These are phyloP conservation scores for Crithidia acanthocephali DNA, from an alignment of 208 protist genomes.

Conservation along the genomic window DNA sequence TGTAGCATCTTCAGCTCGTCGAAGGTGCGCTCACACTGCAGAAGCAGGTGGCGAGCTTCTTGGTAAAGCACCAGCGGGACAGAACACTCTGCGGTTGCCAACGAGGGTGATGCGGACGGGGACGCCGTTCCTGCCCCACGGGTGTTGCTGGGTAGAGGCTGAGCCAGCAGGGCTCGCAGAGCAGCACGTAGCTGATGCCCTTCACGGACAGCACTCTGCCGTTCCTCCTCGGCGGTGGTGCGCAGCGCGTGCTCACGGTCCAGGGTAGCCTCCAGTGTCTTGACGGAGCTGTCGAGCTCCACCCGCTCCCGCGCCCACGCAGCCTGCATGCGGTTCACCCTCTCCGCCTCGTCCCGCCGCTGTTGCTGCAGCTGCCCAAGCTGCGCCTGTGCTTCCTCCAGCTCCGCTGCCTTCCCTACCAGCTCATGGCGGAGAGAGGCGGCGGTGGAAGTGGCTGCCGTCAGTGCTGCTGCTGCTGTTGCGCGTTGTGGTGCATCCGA, in stretches of 20 bases:
- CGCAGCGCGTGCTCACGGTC: slow-evolving; percentile 33
- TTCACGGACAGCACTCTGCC: slow-evolving; percentile 7
- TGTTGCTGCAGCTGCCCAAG: neutral
- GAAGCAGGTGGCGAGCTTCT: slow-evolving; percentile 18
- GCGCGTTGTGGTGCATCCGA: neutral
- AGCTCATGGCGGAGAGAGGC: neutral
- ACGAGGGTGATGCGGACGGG: no score
- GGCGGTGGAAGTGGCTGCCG: neutral
- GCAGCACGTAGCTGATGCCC: slow-evolving; percentile 28
- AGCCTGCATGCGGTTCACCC: slow-evolving; percentile 14
- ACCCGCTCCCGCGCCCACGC: slow-evolving; percentile 22
- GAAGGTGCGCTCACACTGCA: slow-evolving; percentile 19
- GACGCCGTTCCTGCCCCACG: no score
- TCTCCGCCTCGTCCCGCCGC: neutral
- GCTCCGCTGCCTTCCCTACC: neutral
- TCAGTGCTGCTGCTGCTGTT: no score
- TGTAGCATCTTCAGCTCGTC: slow-evolving; percentile 38
- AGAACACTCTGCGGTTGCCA: neutral
- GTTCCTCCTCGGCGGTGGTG: slow-evolving; percentile 24
- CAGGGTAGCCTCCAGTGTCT: slow-evolving; percentile 26
- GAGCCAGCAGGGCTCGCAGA: slow-evolving; percentile 13
- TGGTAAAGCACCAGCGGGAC: slow-evolving; percentile 28
- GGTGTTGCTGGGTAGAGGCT: neutral
- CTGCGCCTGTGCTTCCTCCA: slow-evolving; percentile 1
- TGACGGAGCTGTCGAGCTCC: slow-evolving; percentile 17